Evolutionary conservation across 257 asterid genomes (phyloP), one percentile per base, ranked within the genome.

Genomic region (Solanum boliviense): DNA sequence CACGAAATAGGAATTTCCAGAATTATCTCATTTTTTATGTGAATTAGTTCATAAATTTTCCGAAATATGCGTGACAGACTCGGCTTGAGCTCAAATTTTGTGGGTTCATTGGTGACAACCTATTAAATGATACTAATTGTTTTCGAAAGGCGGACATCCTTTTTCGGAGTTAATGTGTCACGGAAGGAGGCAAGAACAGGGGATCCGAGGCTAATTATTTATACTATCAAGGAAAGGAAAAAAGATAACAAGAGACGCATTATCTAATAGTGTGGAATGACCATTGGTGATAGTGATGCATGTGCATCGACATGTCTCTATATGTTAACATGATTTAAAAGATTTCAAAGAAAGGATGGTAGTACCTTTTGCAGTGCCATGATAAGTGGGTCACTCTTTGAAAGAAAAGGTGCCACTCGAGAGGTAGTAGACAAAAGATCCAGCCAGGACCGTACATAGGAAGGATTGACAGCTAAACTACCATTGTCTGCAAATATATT

Each of bases 381-480:
- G 89, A 95, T 91, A 76, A 96, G 91, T 52, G 94, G 96, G 84
- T 96, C 98, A 71, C 88, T 93, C 92, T 92, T 95, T 36, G 96
- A 85, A 85, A 95, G 94, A 89, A 92, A 95, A 83, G 98, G 98
- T 38, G 98, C 98, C 87, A 94, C 95, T 84, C 98, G 93, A 84
- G 99, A 98, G 35, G 98, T 94, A 85, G 94, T 91, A 7, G 99
- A 96, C 91, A 97, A 90, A 90, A 92, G 94, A 88, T 93, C 92
- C 86, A 95, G 90, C 99, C 99, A 97, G 2, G 98, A 94, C 48
- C 91, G 94, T 81, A 96, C 89, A 76, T 97, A 94, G 86, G 92
- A 94, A 88, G 98, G 98, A 91, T 94, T 97, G 87, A 95, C 90
- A 25, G 99, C 95, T 91, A 96, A 94, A 88, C 97, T 95, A 92